These are phyloP conservation scores for Polygonum maritimum DNA, from an alignment of 148 eudicot species.

Conservation along the genomic window DNA sequence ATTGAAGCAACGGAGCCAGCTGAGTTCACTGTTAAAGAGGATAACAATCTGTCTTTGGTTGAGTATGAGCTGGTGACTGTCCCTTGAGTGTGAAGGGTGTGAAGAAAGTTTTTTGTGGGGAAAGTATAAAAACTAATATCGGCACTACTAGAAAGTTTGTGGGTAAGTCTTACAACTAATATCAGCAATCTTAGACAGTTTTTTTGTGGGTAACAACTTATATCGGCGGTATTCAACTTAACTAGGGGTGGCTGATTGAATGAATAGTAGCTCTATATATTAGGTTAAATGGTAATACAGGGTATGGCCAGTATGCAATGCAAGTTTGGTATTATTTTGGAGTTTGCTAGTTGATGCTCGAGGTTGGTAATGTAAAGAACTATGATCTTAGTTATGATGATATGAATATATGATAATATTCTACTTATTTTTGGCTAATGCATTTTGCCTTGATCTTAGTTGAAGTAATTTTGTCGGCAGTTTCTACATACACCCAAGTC, in stretches of 20 bases:
- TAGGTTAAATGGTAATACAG: constrained; percentile 9
- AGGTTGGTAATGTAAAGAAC: not conserved
- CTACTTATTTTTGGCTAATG: not conserved
- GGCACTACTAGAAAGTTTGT: not conserved
- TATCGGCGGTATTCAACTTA: not conserved
- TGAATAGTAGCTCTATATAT: not conserved
- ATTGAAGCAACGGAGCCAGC: constrained; percentile 26
- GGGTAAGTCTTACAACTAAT: no score
- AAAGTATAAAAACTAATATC: not conserved
- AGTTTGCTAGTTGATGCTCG: not conserved
- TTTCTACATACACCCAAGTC: no score
- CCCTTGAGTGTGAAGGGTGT: constrained; percentile 2
- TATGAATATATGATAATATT: not conserved
- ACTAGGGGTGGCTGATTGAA: not conserved
- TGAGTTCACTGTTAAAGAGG: constrained; percentile 22
- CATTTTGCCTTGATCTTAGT: not conserved
- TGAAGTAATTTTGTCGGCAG: no score
- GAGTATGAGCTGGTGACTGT: constrained; percentile 36
- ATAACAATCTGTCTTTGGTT: constrained; percentile 27
- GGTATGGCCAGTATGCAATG: constrained; percentile 5
- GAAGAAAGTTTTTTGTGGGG: not conserved
- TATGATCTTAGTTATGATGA: not conserved
- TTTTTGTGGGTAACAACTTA: not conserved
- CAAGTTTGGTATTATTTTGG: constrained; percentile 8
- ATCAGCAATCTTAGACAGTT: not conserved